Evolutionary conservation across 495 filamentous ascomycete species (phyloP).

Genomic region (Cercophora scortea): DNA sequence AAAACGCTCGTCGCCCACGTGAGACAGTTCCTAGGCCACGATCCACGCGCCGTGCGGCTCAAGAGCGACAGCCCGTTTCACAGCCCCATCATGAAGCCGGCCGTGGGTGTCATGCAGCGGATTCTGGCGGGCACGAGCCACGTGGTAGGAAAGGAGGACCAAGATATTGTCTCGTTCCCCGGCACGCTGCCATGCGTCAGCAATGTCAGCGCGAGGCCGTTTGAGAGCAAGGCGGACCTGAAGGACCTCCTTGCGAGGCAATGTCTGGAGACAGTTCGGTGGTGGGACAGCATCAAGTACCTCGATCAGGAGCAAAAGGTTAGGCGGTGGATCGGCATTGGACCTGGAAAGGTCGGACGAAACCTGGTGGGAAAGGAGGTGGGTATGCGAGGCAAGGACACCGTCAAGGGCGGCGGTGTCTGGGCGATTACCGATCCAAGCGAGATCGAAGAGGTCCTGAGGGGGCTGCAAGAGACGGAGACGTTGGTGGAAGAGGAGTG

Average conservation of each 20-base stretch:
- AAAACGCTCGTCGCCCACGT: constrained; percentile 80
- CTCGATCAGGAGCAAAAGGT: constrained; percentile 81
- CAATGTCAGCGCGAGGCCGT: constrained; percentile 78
- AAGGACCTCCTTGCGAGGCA: constrained; percentile 67
- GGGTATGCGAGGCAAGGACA: constrained; percentile 69
- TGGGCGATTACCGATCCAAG: constrained; percentile 83
- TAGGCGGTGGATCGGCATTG: constrained; percentile 84
- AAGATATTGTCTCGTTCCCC: constrained; percentile 61
- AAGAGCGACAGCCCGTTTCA: constrained; percentile 92
- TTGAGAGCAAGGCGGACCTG: constrained; percentile 61
- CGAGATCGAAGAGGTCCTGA: constrained; percentile 71
- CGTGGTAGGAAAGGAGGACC: constrained; percentile 33
- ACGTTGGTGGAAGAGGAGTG: constrained; percentile 34
- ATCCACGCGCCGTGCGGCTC: constrained; percentile 78
- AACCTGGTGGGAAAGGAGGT: constrained; percentile 96
- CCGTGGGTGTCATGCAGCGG: constrained; percentile 59
- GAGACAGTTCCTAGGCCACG: constrained; percentile 86
- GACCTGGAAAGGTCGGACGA: constrained; percentile 87
- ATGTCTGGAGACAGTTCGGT: constrained; percentile 81
- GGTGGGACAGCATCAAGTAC: constrained; percentile 89
- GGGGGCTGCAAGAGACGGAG: constrained; percentile 68
- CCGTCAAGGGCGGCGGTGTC: constrained; percentile 78
- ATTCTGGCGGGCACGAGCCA: constrained; percentile 49
- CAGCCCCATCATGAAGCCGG: constrained; percentile 84
- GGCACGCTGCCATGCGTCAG: constrained; percentile 68